These are phyloP conservation scores for Tremella fuciformis DNA, from an alignment of 768 basidiomycete species.

Conservation along the genomic window DNA sequence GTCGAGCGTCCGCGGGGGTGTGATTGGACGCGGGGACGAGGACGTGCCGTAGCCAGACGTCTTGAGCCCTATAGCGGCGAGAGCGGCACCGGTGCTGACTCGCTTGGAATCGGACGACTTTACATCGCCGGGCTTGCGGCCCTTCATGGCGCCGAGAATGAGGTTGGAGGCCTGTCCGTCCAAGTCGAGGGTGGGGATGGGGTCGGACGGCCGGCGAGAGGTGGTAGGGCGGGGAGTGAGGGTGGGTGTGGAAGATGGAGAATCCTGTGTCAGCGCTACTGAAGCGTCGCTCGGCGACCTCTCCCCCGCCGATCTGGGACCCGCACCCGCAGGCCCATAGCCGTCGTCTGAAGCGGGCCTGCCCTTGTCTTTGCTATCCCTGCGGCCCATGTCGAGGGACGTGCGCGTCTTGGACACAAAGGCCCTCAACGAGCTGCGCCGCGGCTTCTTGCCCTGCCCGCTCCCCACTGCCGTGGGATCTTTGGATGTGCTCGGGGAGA, in stretches of 20 bases:
- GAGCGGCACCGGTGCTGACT: neutral
- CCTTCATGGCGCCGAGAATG: slow-evolving; percentile 15
- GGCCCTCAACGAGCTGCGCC: neutral
- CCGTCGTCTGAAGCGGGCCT: too few relatives aligned
- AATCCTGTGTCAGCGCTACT: slow-evolving; percentile 4
- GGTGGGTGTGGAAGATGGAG: neutral
- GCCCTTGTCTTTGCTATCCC: slow-evolving; percentile 1
- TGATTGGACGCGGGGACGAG: neutral
- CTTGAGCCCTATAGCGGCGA: slow-evolving; percentile 4
- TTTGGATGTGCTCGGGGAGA: neutral
- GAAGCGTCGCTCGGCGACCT: neutral
- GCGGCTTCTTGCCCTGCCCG: neutral
- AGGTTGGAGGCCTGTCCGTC: slow-evolving; percentile 19
- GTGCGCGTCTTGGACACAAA: slow-evolving; percentile 3
- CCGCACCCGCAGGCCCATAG: too few relatives aligned
- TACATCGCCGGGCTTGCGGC: neutral
- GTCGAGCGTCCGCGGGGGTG: neutral
- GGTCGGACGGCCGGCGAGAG: neutral
- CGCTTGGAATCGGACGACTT: neutral
- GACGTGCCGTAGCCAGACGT: neutral
- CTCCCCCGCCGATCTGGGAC: neutral
- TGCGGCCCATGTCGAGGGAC: neutral
- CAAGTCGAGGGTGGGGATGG: slow-evolving; percentile 2
- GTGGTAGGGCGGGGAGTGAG: neutral
- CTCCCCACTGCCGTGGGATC: neutral